Percentiles rank a stretch among this genome's conserved stretches.
Evolutionary conservation across 2,329 filamentous ascomycete species (phyloP).

Genomic region (Alternaria sp.): DNA sequence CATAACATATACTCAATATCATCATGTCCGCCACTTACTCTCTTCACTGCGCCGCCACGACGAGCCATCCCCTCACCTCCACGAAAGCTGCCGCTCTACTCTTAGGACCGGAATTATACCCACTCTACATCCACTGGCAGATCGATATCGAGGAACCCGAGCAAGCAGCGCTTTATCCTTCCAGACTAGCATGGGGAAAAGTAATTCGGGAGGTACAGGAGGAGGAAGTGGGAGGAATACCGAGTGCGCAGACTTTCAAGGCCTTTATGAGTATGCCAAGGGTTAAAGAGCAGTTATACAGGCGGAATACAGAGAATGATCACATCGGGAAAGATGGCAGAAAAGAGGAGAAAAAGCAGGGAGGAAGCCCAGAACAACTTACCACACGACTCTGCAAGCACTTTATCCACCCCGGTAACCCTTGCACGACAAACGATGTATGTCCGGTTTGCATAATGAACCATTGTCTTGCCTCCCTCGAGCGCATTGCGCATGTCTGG

Average conservation of each 20-base stretch:
- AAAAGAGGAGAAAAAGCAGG: not conserved
- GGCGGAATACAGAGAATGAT: not conserved
- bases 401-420: constrained; percentile 3
- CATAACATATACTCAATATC: not conserved
- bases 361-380: not conserved
- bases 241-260: constrained; percentile 2
- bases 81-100: constrained; percentile 1
- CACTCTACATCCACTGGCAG: constrained; percentile 7
- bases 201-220: not conserved
- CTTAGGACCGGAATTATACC: constrained; percentile 1
- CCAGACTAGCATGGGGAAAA: not conserved
- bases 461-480: constrained; percentile 8
- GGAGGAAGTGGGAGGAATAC: not conserved
- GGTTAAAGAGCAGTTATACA: not conserved
- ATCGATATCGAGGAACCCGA: not conserved
- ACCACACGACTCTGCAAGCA: constrained; percentile 7
- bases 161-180: not conserved
- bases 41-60: not conserved
- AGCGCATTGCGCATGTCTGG: constrained; percentile 11
- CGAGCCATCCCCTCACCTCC: not conserved
- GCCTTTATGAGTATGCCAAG: not conserved
- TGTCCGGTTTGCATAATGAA: constrained; percentile 9
- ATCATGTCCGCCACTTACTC: not conserved
- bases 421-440: not conserved
- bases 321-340: not conserved